Evolutionary conservation across 1,139 yeast genomes (phyloP).

Genomic region (Magnusiomyces fungicola): DNA sequence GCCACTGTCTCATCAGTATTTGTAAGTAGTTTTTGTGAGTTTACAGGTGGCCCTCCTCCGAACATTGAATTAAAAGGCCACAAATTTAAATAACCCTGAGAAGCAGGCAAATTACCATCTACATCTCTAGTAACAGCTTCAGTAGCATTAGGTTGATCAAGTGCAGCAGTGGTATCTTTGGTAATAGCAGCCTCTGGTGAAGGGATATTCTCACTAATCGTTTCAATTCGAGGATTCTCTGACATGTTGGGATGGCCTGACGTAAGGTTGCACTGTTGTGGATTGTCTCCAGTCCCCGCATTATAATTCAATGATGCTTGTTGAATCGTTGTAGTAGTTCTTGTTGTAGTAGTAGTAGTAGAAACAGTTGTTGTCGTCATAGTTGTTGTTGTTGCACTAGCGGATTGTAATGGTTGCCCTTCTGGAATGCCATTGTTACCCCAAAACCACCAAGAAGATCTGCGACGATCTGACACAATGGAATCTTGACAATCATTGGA

Average conservation of each 20-base stretch:
- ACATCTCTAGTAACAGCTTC: neutral
- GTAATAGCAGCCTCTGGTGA: neutral
- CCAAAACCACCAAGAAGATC: constrained; percentile 8
- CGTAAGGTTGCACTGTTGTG: neutral
- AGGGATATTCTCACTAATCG: neutral
- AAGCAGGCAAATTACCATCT: no score
- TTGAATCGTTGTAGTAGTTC: constrained; percentile 1
- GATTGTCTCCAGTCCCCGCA: neutral
- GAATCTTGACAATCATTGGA: no score
- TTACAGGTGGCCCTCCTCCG: no score
- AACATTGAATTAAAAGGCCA: no score
- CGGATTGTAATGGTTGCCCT: neutral
- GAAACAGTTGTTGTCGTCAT: constrained; percentile 4
- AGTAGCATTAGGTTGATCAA: neutral
- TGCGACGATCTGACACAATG: no score
- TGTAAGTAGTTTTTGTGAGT: no score
- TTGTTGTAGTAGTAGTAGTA: constrained; percentile 5
- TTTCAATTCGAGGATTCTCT: neutral
- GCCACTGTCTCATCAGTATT: no score
- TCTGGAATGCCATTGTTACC: neutral
- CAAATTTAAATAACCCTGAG: no score
- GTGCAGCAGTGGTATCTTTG: neutral
- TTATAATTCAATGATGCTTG: neutral
- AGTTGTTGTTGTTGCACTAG: neutral
- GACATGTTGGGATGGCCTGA: neutral